Evolutionary conservation across 2,329 filamentous ascomycete genomes (phyloP).

Genomic region (Diplodia scrobiculata): DNA sequence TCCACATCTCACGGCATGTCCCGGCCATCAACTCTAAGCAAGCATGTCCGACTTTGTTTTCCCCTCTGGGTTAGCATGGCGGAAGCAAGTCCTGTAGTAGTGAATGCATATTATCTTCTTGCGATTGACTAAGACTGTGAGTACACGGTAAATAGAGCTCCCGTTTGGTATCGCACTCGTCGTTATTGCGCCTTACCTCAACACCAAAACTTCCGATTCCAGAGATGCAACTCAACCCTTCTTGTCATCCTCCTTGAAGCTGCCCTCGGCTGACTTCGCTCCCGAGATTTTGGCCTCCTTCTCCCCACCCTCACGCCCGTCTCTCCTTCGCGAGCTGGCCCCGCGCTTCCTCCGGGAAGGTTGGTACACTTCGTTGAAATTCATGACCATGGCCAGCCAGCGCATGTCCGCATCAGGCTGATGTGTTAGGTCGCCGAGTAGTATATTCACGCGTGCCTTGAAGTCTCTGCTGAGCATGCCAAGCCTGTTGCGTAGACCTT

Average conservation of each 20-base stretch:
- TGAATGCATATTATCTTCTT: neutral
- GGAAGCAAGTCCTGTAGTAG: neutral
- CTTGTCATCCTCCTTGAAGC: constrained; percentile 12
- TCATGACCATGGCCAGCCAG: constrained; percentile 96
- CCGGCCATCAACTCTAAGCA: neutral
- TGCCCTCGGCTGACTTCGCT: constrained; percentile 28
- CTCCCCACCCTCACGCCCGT: constrained; percentile 38
- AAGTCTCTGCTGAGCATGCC: constrained; percentile 74
- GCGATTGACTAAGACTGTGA: neutral
- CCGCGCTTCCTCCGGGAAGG: constrained; percentile 66
- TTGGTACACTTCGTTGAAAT: constrained; percentile 96
- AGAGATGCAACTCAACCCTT: constrained; percentile 5
- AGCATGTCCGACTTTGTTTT: neutral
- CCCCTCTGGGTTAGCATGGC: neutral
- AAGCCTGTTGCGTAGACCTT: constrained; percentile 73
- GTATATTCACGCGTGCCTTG: constrained; percentile 70
- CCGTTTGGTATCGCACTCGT: neutral
- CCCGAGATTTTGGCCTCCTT: constrained; percentile 36
- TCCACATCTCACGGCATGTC: neutral
- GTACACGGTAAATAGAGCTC: neutral
- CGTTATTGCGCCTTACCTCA: constrained; percentile 5
- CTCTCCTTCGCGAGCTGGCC: constrained; percentile 38
- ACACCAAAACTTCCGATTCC: neutral
- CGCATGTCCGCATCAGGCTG: constrained; percentile 94
- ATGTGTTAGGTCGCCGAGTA: constrained; percentile 84